Evolutionary conservation across 768 basidiomycete species (phyloP).

Genomic region (Hirschioporus abietinus): DNA sequence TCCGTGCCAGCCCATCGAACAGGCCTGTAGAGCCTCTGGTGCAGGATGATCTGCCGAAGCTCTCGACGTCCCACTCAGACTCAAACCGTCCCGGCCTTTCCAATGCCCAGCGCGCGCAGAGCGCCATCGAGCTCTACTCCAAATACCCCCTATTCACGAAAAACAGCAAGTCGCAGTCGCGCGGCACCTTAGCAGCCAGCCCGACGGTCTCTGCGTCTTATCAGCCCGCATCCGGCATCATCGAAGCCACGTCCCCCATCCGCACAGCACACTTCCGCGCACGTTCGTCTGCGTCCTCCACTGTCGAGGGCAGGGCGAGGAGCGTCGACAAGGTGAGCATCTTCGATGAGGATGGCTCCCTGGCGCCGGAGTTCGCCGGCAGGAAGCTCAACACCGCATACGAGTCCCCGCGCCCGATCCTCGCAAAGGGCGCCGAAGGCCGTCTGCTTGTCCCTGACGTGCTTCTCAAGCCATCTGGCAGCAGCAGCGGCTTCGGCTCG

Average conservation of each 20-base stretch:
- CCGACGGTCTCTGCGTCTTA: conserved; percentile 33
- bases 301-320: not conserved
- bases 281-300: not conserved
- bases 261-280: conserved; percentile 7
- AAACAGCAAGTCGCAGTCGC: not conserved
- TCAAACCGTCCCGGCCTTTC: conserved; percentile 17
- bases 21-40: not conserved
- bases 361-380: conserved; percentile 23
- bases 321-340: not conserved
- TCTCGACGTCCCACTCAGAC: not conserved
- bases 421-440: conserved; percentile 59
- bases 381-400: conserved; percentile 31
- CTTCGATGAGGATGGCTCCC: not conserved
- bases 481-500: not conserved
- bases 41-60: not conserved
- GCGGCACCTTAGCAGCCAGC: conserved; percentile 10
- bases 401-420: conserved; percentile 27
- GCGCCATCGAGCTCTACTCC: conserved; percentile 41
- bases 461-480: conserved; percentile 26
- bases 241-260: conserved; percentile 27
- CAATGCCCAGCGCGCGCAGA: conserved; percentile 21
- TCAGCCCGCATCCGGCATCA: conserved; percentile 29
- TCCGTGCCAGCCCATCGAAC: not conserved
- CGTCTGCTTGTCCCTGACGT: conserved; percentile 50
- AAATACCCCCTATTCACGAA: conserved; percentile 42